These are phyloP conservation scores for Cucumis variabilis DNA, from an alignment of 331 rosid species.

Conservation along the genomic window DNA sequence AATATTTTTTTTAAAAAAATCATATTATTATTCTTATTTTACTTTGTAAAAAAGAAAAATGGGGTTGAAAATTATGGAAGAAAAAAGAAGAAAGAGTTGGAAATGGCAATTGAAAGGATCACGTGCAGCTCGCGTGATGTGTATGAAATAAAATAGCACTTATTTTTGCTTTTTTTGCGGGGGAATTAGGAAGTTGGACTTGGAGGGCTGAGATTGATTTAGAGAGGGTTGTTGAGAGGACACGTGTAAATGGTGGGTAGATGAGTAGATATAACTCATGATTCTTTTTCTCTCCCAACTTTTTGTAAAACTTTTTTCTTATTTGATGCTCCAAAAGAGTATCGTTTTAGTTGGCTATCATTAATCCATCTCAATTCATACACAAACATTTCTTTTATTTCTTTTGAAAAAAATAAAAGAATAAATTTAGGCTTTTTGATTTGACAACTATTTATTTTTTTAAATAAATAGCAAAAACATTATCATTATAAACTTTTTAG, in stretches of 20 bases:
- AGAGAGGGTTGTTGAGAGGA: neutral
- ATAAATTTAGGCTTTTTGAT: neutral
- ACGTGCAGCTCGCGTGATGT: conserved; percentile 33
- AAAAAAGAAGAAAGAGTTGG: neutral
- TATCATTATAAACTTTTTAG: too few species aligned
- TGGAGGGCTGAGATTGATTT: neutral
- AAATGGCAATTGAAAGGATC: conserved; percentile 4
- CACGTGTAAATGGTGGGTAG: conserved; percentile 26
- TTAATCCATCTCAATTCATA: neutral
- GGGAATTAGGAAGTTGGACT: neutral
- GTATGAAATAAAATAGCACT: neutral
- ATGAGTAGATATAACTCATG: conserved; percentile 18
- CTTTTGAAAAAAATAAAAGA: neutral
- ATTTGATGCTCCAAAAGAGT: neutral
- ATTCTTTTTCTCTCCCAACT: conserved; percentile 23
- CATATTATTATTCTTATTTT: too few species aligned
- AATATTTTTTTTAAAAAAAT: too few species aligned
- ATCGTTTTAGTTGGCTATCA: conserved; percentile 6
- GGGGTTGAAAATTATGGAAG: neutral
- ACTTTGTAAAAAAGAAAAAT: neutral
- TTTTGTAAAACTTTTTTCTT: neutral
- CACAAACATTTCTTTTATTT: neutral
- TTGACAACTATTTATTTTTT: too few species aligned
- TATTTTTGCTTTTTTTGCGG: neutral
- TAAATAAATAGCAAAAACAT: too few species aligned